A percentile compares a stretch with the other conserved stretches of the same genome.
These are phyloP conservation scores for Candida railenensis DNA, from an alignment of 805 yeast genomes.

Conservation along the genomic window DNA sequence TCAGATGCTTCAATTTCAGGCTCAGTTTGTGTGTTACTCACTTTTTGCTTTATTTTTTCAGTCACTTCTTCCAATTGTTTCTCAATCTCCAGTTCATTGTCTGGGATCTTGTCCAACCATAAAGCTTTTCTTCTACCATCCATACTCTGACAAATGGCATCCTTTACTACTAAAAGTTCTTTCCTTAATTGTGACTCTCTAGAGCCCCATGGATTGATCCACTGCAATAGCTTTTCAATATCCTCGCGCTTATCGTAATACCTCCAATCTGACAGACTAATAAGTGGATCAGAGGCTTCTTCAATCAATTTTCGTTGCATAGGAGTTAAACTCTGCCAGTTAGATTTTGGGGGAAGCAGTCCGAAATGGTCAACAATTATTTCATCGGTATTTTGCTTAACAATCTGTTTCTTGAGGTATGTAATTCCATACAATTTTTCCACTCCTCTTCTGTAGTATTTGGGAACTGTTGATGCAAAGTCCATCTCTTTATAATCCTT, in stretches of 20 bases:
- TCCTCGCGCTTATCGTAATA: conserved; percentile 63
- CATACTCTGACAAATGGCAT: conserved; percentile 54
- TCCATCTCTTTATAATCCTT: neutral
- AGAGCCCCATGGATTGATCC: conserved; percentile 75
- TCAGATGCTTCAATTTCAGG: conserved; percentile 7
- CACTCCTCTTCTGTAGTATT: conserved; percentile 17
- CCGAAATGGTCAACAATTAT: conserved; percentile 36
- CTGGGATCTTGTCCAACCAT: conserved; percentile 40
- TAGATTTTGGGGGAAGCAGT: conserved; percentile 21
- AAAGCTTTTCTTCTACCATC: conserved; percentile 57
- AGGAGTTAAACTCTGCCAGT: conserved; percentile 22
- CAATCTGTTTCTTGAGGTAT: conserved; percentile 11
- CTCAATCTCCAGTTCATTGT: conserved; percentile 38
- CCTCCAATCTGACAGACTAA: conserved; percentile 63
- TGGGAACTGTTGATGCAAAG: conserved; percentile 12
- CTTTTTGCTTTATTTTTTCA: conserved; percentile 11
- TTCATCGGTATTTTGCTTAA: neutral
- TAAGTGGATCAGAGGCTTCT: conserved; percentile 58
- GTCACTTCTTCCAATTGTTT: conserved; percentile 36
- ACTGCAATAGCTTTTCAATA: conserved; percentile 51
- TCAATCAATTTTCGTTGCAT: conserved; percentile 64
- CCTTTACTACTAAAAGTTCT: conserved; percentile 55
- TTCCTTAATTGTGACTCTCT: conserved; percentile 67
- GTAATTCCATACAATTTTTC: conserved; percentile 16
- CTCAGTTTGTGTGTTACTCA: neutral